These are phyloP conservation scores for Daphne laureola DNA, from an alignment of 441 rosid species.

Conservation along the genomic window DNA sequence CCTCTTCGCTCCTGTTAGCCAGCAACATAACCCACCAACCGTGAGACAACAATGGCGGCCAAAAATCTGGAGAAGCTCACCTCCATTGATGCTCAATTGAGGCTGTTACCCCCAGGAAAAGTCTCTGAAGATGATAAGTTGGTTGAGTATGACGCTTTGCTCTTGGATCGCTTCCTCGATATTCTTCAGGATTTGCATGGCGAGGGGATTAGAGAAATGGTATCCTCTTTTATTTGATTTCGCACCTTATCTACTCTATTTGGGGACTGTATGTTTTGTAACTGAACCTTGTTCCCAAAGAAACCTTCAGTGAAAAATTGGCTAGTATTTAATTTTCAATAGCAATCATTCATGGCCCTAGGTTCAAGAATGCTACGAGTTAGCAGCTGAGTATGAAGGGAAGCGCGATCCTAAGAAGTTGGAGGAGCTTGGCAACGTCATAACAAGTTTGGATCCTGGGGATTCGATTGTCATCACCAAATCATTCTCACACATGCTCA, in stretches of 20 bases:
- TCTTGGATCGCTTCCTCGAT: slow-evolving; percentile 79
- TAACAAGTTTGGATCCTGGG: slow-evolving; percentile 80
- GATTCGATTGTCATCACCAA: slow-evolving; percentile 81
- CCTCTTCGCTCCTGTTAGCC: too few relatives aligned
- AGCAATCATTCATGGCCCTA: slow-evolving; percentile 7
- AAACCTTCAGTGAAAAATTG: not conserved
- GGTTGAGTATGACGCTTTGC: slow-evolving; percentile 82
- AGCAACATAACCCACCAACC: too few relatives aligned
- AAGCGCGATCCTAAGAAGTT: slow-evolving; percentile 59
- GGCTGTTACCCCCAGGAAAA: slow-evolving; percentile 68
- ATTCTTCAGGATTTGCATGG: slow-evolving; percentile 89
- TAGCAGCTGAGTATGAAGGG: slow-evolving; percentile 86
- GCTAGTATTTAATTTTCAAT: not conserved
- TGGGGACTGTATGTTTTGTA: too few relatives aligned
- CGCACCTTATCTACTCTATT: too few relatives aligned
- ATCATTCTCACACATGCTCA: slow-evolving; percentile 86
- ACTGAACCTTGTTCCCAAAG: too few relatives aligned
- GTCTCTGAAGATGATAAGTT: slow-evolving; percentile 86
- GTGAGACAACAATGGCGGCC: slow-evolving; percentile 33
- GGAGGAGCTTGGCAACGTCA: slow-evolving; percentile 71
- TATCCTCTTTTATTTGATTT: slow-evolving; percentile 12
- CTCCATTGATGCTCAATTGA: slow-evolving; percentile 80
- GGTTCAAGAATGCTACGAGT: slow-evolving; percentile 91
- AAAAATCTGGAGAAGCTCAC: slow-evolving; percentile 74
- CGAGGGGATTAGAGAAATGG: slow-evolving; percentile 76